Evolutionary conservation across 495 filamentous ascomycete genomes (phyloP).

Genomic region (Trypethelium eluteriae): DNA sequence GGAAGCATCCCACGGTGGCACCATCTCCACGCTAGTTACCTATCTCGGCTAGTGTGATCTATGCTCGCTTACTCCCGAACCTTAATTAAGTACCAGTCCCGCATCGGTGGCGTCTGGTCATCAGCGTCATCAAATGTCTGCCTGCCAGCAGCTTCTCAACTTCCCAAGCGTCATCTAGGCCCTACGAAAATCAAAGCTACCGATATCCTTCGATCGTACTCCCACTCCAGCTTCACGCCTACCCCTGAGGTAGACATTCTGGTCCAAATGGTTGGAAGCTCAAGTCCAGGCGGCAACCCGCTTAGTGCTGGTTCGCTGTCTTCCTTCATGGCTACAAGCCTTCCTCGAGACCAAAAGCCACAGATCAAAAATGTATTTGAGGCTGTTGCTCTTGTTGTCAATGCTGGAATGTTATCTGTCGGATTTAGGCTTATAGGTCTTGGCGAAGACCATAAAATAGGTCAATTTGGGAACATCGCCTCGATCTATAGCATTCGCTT

Average conservation of each 20-base stretch:
- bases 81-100: not conserved
- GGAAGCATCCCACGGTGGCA: too few relatives aligned
- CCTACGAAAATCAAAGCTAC: too few relatives aligned
- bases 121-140: conserved; percentile 5
- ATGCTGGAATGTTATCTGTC: conserved; percentile 73
- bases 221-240: not conserved
- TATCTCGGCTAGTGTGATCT: too few relatives aligned
- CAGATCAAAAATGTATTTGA: conserved; percentile 73
- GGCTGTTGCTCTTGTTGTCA: conserved; percentile 73
- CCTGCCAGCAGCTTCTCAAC: not conserved
- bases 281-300: conserved; percentile 25
- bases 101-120: not conserved
- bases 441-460: conserved; percentile 64
- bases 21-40: too few relatives aligned
- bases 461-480: conserved; percentile 35
- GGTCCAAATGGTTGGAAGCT: not conserved
- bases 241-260: not conserved
- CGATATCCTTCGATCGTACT: too few relatives aligned
- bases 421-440: conserved; percentile 79
- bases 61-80: not conserved
- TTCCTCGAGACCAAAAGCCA: conserved; percentile 42
- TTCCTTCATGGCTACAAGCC: conserved; percentile 49
- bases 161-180: not conserved
- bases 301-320: conserved; percentile 33
- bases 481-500: conserved; percentile 3